Percentiles rank a stretch among this genome's conserved stretches.
Conservation (phyloP, 208 protist genomes). For the Angomonas desouzai region DNA sequence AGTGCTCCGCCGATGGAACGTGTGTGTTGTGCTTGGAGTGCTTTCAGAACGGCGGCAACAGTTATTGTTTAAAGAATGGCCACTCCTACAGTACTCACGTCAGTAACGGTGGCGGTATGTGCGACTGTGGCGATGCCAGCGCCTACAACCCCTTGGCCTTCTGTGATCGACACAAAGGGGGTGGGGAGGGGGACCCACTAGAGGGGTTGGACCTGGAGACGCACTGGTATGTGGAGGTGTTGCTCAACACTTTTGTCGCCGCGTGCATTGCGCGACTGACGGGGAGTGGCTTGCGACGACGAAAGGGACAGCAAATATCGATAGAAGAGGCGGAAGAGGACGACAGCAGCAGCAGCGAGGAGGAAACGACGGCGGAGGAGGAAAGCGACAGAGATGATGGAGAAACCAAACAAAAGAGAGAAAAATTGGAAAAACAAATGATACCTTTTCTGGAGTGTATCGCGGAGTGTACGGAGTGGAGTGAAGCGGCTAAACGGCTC, state of each 20-base stretch:
- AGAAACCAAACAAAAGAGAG: slow-evolving; percentile 16
- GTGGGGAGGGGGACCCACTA: slow-evolving; percentile 8
- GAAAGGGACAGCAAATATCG: background rate
- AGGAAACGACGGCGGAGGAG: slow-evolving; percentile 10
- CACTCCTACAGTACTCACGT: slow-evolving; percentile 65
- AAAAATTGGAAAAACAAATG: slow-evolving; percentile 14
- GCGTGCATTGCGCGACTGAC: background rate
- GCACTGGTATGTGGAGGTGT: slow-evolving; percentile 8
- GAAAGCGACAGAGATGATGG: slow-evolving; percentile 20
- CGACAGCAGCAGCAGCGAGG: background rate
- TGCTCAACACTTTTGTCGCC: background rate
- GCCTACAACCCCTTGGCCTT: slow-evolving; percentile 72
- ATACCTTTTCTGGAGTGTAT: background rate
- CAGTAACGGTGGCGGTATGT: slow-evolving; percentile 78
- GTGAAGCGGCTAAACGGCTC: background rate
- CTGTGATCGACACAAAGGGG: slow-evolving; percentile 48
- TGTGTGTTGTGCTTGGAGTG: slow-evolving; percentile 92
- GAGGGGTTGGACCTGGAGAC: slow-evolving; percentile 21
- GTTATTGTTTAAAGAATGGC: slow-evolving; percentile 14
- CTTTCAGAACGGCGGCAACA: slow-evolving; percentile 82
- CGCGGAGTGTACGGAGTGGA: background rate
- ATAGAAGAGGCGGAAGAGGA: background rate
- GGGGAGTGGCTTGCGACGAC: background rate
- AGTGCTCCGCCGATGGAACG: slow-evolving; percentile 80
- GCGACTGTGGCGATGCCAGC: slow-evolving; percentile 92